Percentiles rank a stretch among this genome's conserved stretches.
Evolutionary conservation across 2,329 filamentous ascomycete species (phyloP).

Genomic region (Volutella citrinella): DNA sequence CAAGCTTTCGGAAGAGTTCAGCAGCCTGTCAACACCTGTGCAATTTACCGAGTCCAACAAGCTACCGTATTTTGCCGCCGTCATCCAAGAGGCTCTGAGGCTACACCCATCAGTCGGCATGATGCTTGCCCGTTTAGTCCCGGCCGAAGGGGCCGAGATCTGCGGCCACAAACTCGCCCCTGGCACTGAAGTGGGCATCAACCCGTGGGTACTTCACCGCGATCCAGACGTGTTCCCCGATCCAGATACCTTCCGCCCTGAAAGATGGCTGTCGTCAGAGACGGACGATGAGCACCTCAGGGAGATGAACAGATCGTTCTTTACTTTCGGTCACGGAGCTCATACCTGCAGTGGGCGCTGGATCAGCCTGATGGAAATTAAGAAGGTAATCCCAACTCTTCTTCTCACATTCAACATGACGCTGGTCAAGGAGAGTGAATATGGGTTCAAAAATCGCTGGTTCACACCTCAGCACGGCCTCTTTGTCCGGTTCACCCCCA

Average conservation of each 20-base stretch:
- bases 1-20: not conserved
- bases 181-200: slow-evolving; percentile 6
- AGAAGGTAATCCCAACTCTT: too few species aligned
- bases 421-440: too few species aligned
- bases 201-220: slow-evolving; percentile 4
- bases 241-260: slow-evolving; percentile 3
- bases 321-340: not conserved
- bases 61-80: slow-evolving; percentile 4
- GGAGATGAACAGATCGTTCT: slow-evolving; percentile 4
- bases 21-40: not conserved
- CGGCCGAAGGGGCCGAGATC: slow-evolving; percentile 1
- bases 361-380: too few species aligned
- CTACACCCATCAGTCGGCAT: slow-evolving; percentile 7
- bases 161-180: not conserved
- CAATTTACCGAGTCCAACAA: slow-evolving; percentile 1
- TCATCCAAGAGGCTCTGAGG: slow-evolving; percentile 7
- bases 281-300: slow-evolving; percentile 7
- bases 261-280: slow-evolving; percentile 7
- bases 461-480: too few species aligned
- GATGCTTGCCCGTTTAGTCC: slow-evolving; percentile 2
- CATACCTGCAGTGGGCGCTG: slow-evolving; percentile 1
- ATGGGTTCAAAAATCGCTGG: too few species aligned
- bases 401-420: too few species aligned
- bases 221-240: slow-evolving; percentile 4
- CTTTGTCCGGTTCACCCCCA: too few species aligned